Conservation (phyloP, 2,329 filamentous ascomycete species). For the Apiospora sp. region DNA sequence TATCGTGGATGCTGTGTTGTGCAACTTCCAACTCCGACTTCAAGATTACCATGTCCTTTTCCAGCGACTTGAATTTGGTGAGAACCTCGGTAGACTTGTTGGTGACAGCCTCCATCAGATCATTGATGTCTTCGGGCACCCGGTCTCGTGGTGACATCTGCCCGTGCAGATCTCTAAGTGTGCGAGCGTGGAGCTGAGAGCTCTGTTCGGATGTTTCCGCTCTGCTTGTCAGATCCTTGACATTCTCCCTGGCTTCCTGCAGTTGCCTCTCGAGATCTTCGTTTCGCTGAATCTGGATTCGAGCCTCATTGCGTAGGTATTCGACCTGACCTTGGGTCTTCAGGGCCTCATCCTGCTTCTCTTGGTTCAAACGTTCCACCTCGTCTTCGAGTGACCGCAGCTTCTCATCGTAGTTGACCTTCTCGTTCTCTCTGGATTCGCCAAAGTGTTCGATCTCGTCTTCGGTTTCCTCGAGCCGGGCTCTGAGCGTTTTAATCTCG, state of each 20-base stretch:
- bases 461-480: constrained; percentile 85
- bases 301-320: constrained; percentile 67
- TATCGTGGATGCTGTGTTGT: constrained; percentile 59
- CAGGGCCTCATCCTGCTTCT: constrained; percentile 63
- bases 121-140: constrained; percentile 62
- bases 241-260: constrained; percentile 62
- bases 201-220: constrained; percentile 59
- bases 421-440: constrained; percentile 85
- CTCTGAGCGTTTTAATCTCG: constrained; percentile 79
- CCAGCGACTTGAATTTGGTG: constrained; percentile 65
- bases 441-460: constrained; percentile 88
- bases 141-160: constrained; percentile 63
- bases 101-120: constrained; percentile 67
- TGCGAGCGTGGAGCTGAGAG: constrained; percentile 58
- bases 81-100: constrained; percentile 65
- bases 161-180: constrained; percentile 65
- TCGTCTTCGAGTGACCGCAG: constrained; percentile 75
- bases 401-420: constrained; percentile 72
- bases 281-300: constrained; percentile 65
- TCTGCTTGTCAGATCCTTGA: constrained; percentile 58
- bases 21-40: constrained; percentile 70
- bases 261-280: constrained; percentile 66
- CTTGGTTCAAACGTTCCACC: constrained; percentile 68
- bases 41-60: constrained; percentile 66
- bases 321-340: constrained; percentile 70